Base-by-base conservation (phyloP, 106 monocot species). In the Dendrobium officinale region DNA sequence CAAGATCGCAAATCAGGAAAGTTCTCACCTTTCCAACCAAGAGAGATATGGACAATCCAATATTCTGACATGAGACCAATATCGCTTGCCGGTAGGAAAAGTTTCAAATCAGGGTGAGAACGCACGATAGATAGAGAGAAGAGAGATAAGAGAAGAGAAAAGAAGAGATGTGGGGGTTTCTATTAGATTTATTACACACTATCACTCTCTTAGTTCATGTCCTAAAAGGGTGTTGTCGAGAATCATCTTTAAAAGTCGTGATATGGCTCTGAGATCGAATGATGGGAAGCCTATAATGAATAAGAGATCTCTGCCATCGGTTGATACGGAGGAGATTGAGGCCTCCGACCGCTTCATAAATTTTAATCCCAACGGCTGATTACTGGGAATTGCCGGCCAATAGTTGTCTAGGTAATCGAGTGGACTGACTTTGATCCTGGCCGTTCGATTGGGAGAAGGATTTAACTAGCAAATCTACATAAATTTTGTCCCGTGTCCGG, bases 361-460 rank as follows among this genome's bases (percentile, higher is more conserved):
- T 72, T 72, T 72, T 40, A 72, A 72, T 72, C 72, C 72, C 37
- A 72, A 72, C 72, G 72, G 16, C 72, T 37, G 29, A n/a, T 72
- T 72, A 72, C 40, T 27, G 37, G 72, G 29, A 72, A 72, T 15
- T 17, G 72, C 27, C 72, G 40, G 72, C 37, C 72, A 72, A 72
- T 29, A 33, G 72, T 72, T 72, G 2, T 4, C 10, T 37, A 15
- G 72, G 33, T 72, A 37, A 72, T 37, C 33, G 72, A 40, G 37
- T 72, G 72, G 9, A 40, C 16, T 29, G 72, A 40, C 72, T 31
- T 37, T 59, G 6, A 72, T 37, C 16, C 6, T 72, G 72, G 1
- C 1, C 37, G 16, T 11, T 64, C 13, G 19, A 13, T 9, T 13
- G 37, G 19, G 0, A 5, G 24, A 27, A 0, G 24, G 64, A 66